These are phyloP conservation scores for Houttuynia cordata DNA, from an alignment of 164 flowering plant species.

Conservation along the genomic window DNA sequence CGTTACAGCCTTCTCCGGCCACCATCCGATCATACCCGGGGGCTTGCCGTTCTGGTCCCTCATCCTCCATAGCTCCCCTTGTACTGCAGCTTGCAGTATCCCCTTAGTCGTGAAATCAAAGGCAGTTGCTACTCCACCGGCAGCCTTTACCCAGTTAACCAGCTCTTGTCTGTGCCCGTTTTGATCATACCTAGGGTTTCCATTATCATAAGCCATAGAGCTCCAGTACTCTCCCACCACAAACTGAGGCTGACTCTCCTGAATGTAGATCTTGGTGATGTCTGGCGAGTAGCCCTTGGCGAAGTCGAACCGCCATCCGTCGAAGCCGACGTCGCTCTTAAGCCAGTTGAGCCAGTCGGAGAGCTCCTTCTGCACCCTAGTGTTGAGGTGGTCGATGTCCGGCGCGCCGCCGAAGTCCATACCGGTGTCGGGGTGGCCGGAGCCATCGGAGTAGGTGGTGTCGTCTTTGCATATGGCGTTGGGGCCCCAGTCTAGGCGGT, in stretches of 20 bases:
- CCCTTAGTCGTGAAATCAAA: slow-evolving; percentile 82
- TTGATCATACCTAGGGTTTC: slow-evolving; percentile 35
- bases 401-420: slow-evolving; percentile 34
- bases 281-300: slow-evolving; percentile 44
- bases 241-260: slow-evolving; percentile 32
- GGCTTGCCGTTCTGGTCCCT: slow-evolving; percentile 54
- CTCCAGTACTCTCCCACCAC: slow-evolving; percentile 71
- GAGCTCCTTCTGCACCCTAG: slow-evolving; percentile 51
- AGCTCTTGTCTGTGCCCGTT: slow-evolving; percentile 37
- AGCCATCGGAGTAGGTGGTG: slow-evolving; percentile 40
- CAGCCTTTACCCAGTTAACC: slow-evolving; percentile 35
- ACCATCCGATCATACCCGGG: slow-evolving; percentile 60
- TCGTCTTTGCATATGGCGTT: slow-evolving; percentile 53
- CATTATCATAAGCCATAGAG: slow-evolving; percentile 26
- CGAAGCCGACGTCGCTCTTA: slow-evolving; percentile 53
- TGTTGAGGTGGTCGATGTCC: slow-evolving; percentile 65
- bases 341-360: slow-evolving; percentile 85
- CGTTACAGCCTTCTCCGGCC: slow-evolving; percentile 55
- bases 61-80: slow-evolving; percentile 49
- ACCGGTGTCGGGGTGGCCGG: slow-evolving; percentile 61
- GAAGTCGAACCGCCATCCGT: slow-evolving; percentile 71
- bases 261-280: slow-evolving; percentile 40
- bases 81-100: slow-evolving; percentile 59
- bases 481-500: slow-evolving; percentile 75
- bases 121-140: slow-evolving; percentile 44